Evolutionary conservation across 495 filamentous ascomycete species (phyloP), one percentile per base, ranked within the genome.

Genomic region (Penicillium chermesinum): DNA sequence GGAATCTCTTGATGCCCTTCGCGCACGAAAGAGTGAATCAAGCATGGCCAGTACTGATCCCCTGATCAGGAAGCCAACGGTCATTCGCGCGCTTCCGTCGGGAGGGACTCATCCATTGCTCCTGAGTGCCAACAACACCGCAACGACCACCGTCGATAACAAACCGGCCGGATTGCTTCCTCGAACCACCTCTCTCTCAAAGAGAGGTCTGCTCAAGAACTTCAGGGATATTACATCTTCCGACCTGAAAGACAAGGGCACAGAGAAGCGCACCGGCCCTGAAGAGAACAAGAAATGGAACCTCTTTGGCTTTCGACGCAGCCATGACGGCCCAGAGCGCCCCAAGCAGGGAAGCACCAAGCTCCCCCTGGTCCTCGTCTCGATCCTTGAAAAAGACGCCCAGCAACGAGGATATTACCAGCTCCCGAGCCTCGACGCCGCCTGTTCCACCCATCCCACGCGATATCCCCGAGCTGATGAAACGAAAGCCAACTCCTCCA

Each of bases 231-330:
- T 35, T 0, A 19, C 33, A 0, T 41, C 49, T 30, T 27, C 1
- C 14, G 18, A 45, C 18, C 20, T 21, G 36, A 51, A 51, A 38
- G 30, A 49, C 32, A 43, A 14, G 5, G 13, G 22, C 5, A 14
- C 19, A 1, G 20, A 34, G 1, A 42, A 33, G 14, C 17, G 14
- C 12, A 19, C n/a, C 21, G 49, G 16, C 25, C 35, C 17, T 17
- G 53, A 53, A 1, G 55, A 61, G 1, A 32, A 38, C 2, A 53
- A 57, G 42, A 57, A 57, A 47, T 52, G 55, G 44, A 48, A 47
- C 17, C n/a, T 65, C 15, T 65, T 66, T 17, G 42, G 51, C 15
- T 50, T 65, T 32, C 61, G 57, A 35, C 57, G 55, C 3, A 51
- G 45, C n/a, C 53, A 49, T n/a, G 43, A 58, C 41, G 19, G 13